Evolutionary conservation across 2,329 filamentous ascomycete species (phyloP).

Genomic region (Sporothrix mexicana): DNA sequence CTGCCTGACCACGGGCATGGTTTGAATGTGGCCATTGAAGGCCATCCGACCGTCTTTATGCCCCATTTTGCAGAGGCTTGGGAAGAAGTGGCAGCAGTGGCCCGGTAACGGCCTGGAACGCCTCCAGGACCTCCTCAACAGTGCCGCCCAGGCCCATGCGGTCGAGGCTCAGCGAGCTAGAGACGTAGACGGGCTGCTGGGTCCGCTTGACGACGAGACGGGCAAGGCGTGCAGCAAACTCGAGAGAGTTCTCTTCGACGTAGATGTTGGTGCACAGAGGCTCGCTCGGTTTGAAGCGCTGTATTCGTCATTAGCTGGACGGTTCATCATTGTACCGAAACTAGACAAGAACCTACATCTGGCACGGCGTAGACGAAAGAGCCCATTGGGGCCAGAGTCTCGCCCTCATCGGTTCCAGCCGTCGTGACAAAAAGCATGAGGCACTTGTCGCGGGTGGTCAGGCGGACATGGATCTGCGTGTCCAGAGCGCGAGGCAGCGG

Average conservation of each 20-base stretch:
- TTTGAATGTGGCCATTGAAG: not conserved
- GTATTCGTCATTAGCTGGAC: constrained; percentile 18
- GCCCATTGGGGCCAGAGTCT: constrained; percentile 67
- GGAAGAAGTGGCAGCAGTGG: constrained; percentile 65
- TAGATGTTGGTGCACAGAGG: constrained; percentile 81
- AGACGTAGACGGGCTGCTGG: constrained; percentile 82
- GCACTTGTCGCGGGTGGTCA: constrained; percentile 63
- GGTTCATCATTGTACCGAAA: not conserved
- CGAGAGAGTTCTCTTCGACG: constrained; percentile 74
- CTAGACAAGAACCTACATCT: constrained; percentile 63
- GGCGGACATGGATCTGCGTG: constrained; percentile 64
- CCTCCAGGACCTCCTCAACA: constrained; percentile 93
- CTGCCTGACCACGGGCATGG: not conserved
- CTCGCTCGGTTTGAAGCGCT: constrained; percentile 62
- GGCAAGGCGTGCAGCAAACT: constrained; percentile 85
- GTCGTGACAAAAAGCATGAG: constrained; percentile 68
- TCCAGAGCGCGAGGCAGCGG: constrained; percentile 65
- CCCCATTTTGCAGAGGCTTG: constrained; percentile 36
- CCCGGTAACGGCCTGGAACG: constrained; percentile 75
- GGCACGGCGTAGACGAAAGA: constrained; percentile 95
- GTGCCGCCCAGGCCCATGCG: constrained; percentile 76
- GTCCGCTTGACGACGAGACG: constrained; percentile 79
- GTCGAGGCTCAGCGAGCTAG: constrained; percentile 81
- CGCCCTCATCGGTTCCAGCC: constrained; percentile 47
- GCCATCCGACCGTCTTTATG: not conserved